Evolutionary conservation across 306 rosid species (phyloP), one percentile per base, ranked within the genome.

Genomic region (Lithocarpus polystachyus): DNA sequence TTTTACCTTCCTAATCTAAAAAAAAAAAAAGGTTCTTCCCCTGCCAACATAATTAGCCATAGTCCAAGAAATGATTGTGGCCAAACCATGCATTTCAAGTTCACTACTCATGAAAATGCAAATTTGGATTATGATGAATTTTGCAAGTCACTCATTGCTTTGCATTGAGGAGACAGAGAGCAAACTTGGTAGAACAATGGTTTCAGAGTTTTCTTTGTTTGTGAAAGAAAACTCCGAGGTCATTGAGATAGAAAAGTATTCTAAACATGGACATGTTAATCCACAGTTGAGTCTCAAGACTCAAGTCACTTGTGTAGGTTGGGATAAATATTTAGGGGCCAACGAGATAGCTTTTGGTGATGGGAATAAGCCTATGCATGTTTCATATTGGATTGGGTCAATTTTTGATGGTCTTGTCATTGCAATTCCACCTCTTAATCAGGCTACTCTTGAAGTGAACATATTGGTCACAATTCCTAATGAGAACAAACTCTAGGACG

Each of bases 121-220:
- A 51, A 43, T n/a, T 75, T 67, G 1, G 54, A 31, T 31, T 31
- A 23, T 74, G 48, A 51, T 12, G 59, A 31, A 3, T 0, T 40
- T 54, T 75, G 62, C 70, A 80, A n/a, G 22, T 68, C 75, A 70
- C 19, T 87, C 87, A 24, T 65, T 29, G 88, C 51, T 77, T 35
- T 89, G 90, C 74, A 84, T 91, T 40, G 79, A 81, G 61, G 83
- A 87, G 19, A 88, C 84, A 4, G 82, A 79, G 82, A 20, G 10
- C 74, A 79, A 79, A 56, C 82, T 75, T 8, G 75, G 73, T 9
- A 75, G 10, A 28, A 81, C 75, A 37, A 61, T 79, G 79, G 83
- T 74, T 29, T 61, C 80, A 0, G 56, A 72, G 1, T 84, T 79
- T 70, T 54, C 57, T 65, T 48, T 84, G 79, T 56, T 79, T 5